A percentile compares a stretch with the other conserved stretches of the same genome.
Evolutionary conservation across 1,284 basidiomycete species (phyloP).

Genomic region (Melanopsichium pennsylvanicum): DNA sequence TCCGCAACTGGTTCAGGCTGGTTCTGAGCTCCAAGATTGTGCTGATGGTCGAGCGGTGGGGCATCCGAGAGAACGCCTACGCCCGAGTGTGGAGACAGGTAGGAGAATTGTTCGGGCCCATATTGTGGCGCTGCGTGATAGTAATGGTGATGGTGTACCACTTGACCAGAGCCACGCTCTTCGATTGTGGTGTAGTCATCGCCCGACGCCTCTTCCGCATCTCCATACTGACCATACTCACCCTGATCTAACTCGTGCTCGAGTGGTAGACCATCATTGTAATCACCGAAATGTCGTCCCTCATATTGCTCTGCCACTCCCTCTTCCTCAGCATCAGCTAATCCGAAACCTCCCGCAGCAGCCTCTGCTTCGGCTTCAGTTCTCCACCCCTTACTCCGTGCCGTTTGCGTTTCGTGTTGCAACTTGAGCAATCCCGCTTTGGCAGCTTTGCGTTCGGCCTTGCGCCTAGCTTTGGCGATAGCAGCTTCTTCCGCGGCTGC

Average conservation of each 20-base stretch:
- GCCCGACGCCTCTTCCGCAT: slow-evolving; percentile 27
- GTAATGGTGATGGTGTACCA: slow-evolving; percentile 59
- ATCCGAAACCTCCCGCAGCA: slow-evolving; percentile 51
- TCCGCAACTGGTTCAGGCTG: background rate
- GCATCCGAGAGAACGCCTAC: background rate
- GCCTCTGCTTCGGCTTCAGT: slow-evolving; percentile 59
- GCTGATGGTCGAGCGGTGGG: background rate
- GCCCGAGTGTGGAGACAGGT: background rate
- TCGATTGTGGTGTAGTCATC: slow-evolving; percentile 31
- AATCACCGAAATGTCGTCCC: slow-evolving; percentile 10
- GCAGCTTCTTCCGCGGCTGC: slow-evolving; percentile 55
- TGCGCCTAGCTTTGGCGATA: slow-evolving; percentile 52
- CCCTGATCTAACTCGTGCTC: background rate
- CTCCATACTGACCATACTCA: slow-evolving; percentile 33
- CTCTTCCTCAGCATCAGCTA: slow-evolving; percentile 24
- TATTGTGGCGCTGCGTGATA: slow-evolving; percentile 32
- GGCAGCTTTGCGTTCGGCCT: slow-evolving; percentile 52
- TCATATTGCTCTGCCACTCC: background rate
- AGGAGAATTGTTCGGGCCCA: slow-evolving; percentile 9
- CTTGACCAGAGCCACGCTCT: slow-evolving; percentile 30
- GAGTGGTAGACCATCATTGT: slow-evolving; percentile 13
- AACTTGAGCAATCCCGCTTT: slow-evolving; percentile 47
- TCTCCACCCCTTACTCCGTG: slow-evolving; percentile 20
- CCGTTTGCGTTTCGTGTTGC: slow-evolving; percentile 31
- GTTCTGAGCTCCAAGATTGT: background rate